These are phyloP conservation scores for Fusarium caatingaense DNA, from an alignment of 2,329 filamentous ascomycete genomes.

Conservation along the genomic window DNA sequence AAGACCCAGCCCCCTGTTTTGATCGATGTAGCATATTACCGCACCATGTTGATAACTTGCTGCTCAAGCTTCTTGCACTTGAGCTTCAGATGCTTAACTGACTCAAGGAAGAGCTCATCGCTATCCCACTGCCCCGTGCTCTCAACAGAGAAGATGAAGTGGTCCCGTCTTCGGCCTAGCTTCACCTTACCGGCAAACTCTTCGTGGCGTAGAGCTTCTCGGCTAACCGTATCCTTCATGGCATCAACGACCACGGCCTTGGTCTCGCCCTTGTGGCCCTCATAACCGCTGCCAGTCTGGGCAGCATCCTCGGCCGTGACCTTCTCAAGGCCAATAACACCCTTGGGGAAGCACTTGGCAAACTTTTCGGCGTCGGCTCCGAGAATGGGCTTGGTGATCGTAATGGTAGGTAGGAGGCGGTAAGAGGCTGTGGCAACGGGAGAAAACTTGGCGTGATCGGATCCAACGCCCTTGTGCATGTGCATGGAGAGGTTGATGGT, in stretches of 20 bases:
- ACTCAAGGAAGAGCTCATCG: constrained; percentile 92
- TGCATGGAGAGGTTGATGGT: constrained; percentile 88
- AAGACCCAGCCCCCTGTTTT: constrained; percentile 32
- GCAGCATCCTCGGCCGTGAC: constrained; percentile 75
- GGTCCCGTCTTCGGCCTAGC: constrained; percentile 88
- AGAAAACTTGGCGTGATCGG: constrained; percentile 96
- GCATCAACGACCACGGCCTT: constrained; percentile 90
- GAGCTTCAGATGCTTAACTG: constrained; percentile 83
- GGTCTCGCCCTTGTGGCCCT: constrained; percentile 79
- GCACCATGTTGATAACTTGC: constrained; percentile 74
- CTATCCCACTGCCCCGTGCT: constrained; percentile 96
- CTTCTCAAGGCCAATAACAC: constrained; percentile 84
- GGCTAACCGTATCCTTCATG: constrained; percentile 94
- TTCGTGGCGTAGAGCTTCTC: constrained; percentile 89
- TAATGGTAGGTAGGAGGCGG: constrained; percentile 87
- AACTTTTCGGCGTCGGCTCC: constrained; percentile 92
- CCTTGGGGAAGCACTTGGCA: constrained; percentile 85
- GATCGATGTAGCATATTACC: constrained; percentile 50
- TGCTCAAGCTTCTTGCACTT: constrained; percentile 82
- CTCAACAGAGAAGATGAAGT: constrained; percentile 97
- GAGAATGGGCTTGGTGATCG: constrained; percentile 84
- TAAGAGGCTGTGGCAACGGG: constrained; percentile 96
- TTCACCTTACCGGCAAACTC: constrained; percentile 97
- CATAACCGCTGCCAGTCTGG: constrained; percentile 71
- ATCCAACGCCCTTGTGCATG: constrained; percentile 92